Evolutionary conservation across 768 basidiomycete species (phyloP).

Genomic region (Russula virescens): DNA sequence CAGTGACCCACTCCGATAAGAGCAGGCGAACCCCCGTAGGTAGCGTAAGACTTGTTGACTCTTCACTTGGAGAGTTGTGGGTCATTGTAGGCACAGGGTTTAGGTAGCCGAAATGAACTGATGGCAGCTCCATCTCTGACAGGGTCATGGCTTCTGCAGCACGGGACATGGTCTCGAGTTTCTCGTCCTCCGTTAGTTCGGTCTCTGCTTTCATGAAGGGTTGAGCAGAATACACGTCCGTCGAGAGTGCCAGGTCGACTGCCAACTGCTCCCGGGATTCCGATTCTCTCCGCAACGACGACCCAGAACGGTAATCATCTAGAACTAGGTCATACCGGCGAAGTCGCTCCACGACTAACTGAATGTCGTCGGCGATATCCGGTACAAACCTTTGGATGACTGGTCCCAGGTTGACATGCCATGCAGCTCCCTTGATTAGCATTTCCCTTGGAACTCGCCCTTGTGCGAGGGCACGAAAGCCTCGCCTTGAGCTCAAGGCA

Average conservation of each 20-base stretch:
- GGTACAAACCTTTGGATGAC: slow-evolving; percentile 41
- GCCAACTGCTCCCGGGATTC: slow-evolving; percentile 56
- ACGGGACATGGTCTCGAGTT: slow-evolving; percentile 51
- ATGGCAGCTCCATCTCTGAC: slow-evolving; percentile 45
- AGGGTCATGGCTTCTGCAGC: slow-evolving; percentile 46
- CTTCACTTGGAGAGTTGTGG: slow-evolving; percentile 20
- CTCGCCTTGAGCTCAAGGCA: slow-evolving; percentile 45
- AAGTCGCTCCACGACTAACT: slow-evolving; percentile 36
- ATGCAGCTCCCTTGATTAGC: slow-evolving; percentile 40
- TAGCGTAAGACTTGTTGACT: neutral
- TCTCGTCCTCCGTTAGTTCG: slow-evolving; percentile 28
- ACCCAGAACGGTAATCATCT: slow-evolving; percentile 34
- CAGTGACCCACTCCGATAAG: slow-evolving; percentile 62
- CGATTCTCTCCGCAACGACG: slow-evolving; percentile 43
- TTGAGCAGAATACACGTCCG: slow-evolving; percentile 48
- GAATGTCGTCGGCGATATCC: slow-evolving; percentile 34
- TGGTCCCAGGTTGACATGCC: slow-evolving; percentile 48
- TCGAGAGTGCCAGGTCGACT: slow-evolving; percentile 57
- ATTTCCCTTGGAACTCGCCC: slow-evolving; percentile 40
- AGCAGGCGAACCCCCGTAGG: slow-evolving; percentile 57
- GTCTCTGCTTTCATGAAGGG: slow-evolving; percentile 31
- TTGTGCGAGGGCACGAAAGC: slow-evolving; percentile 47
- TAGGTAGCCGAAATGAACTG: slow-evolving; percentile 57
- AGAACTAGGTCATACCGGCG: slow-evolving; percentile 40
- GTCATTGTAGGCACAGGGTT: slow-evolving; percentile 40